phyloP scores from a whole-genome alignment of 768 basidiomycete genomes.

The Tylopilus sp. region DNA sequence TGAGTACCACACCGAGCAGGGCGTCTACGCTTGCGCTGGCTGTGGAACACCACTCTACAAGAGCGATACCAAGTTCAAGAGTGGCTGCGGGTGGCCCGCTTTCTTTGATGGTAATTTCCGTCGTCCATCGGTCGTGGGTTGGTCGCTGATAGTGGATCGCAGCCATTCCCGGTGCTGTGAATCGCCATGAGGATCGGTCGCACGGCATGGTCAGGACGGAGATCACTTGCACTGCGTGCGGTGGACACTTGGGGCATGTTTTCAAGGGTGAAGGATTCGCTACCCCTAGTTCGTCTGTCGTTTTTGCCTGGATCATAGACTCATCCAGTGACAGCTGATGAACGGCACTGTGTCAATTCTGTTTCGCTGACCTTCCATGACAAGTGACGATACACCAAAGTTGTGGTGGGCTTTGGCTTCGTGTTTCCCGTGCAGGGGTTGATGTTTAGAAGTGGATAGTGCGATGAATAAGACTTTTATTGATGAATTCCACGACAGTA shows the following conservation, averaged over 20 bases:
- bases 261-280: slow-evolving; percentile 88
- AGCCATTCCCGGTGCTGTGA: slow-evolving; percentile 91
- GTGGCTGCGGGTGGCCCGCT: slow-evolving; percentile 96
- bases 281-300: slow-evolving; percentile 61
- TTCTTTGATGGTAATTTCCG: slow-evolving; percentile 77
- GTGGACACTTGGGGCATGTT: slow-evolving; percentile 92
- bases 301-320: neutral
- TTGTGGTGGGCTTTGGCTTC: too few relatives aligned
- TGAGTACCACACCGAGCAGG: slow-evolving; percentile 61
- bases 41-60: slow-evolving; percentile 85
- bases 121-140: neutral
- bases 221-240: slow-evolving; percentile 87
- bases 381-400: neutral
- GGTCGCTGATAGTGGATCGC: slow-evolving; percentile 2
- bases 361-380: slow-evolving; percentile 76
- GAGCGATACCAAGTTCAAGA: slow-evolving; percentile 86
- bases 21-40: slow-evolving; percentile 75
- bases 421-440: too few relatives aligned
- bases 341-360: slow-evolving; percentile 89
- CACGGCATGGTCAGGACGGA: slow-evolving; percentile 73
- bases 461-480: slow-evolving; percentile 4
- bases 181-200: slow-evolving; percentile 66
- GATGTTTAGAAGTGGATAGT: neutral
- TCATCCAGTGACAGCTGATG: slow-evolving; percentile 51
- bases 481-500: slow-evolving; percentile 17